phyloP scores from a whole-genome alignment of 306 rosid species.

The Cicer cuneatum region DNA sequence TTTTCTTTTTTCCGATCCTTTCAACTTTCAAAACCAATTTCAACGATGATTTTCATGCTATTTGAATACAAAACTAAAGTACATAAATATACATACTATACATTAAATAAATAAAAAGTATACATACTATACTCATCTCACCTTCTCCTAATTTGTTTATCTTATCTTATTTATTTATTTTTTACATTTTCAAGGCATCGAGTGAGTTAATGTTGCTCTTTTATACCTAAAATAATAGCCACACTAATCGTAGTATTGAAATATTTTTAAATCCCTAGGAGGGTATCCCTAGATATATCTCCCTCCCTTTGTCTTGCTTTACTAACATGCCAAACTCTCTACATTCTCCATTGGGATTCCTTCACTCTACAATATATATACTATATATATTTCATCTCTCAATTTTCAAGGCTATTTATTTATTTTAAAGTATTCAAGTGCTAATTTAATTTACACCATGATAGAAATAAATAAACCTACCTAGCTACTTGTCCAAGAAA shows the following conservation, averaged over 20 bases:
- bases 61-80: conserved; percentile 49
- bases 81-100: conserved; percentile 2
- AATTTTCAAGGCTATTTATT: conserved; percentile 47
- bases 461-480: conserved; percentile 33
- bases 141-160: conserved; percentile 32
- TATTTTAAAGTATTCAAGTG: conserved; percentile 3
- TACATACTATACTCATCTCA: conserved; percentile 10
- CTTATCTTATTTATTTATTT: conserved; percentile 39
- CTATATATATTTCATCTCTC: conserved; percentile 45
- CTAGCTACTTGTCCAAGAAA: conserved; percentile 36
- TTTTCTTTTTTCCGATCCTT: conserved; percentile 62
- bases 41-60: conserved; percentile 71
- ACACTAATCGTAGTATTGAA: conserved; percentile 42
- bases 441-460: conserved; percentile 42
- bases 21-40: conserved; percentile 60
- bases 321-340: conserved; percentile 84
- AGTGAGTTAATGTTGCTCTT: conserved; percentile 53
- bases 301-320: conserved; percentile 66
- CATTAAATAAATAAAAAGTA: not conserved
- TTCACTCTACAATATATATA: conserved; percentile 50
- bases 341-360: conserved; percentile 87
- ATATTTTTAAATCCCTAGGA: conserved; percentile 79
- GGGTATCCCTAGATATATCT: conserved; percentile 62
- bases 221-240: conserved; percentile 46
- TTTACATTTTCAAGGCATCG: conserved; percentile 67